Evolutionary conservation across 176 grass and related monocot genomes (phyloP).

Genomic region (Microstegium vimineum): DNA sequence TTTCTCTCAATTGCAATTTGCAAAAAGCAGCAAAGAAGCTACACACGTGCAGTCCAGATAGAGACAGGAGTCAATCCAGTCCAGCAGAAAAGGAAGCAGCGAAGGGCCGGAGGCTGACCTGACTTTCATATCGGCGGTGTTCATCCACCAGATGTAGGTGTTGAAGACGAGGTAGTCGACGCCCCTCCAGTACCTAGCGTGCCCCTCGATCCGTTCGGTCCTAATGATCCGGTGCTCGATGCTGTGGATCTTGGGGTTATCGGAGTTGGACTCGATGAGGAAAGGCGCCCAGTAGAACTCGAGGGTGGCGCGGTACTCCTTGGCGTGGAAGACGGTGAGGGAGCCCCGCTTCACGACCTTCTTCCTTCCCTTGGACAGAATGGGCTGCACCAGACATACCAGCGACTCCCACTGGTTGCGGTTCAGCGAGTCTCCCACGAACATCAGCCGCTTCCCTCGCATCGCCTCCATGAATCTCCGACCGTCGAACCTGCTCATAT

Average conservation of each 20-base stretch:
- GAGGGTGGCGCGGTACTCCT: conserved; percentile 83
- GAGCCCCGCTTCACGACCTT: conserved; percentile 39
- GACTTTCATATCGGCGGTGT: conserved; percentile 66
- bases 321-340: conserved; percentile 48
- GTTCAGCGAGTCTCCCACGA: conserved; percentile 92
- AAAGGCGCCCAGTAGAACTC: conserved; percentile 98
- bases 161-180: conserved; percentile 93
- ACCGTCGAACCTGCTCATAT: conserved; percentile 74
- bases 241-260: conserved; percentile 69
- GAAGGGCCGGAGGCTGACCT: conserved; percentile 24
- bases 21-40: not conserved
- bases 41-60: not conserved
- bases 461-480: conserved; percentile 65
- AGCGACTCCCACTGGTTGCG: conserved; percentile 95
- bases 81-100: not conserved
- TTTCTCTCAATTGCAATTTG: not conserved
- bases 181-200: conserved; percentile 62
- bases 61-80: not conserved
- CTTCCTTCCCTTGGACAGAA: conserved; percentile 40
- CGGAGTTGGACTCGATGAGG: conserved; percentile 90
- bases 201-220: conserved; percentile 49
- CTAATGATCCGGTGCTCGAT: conserved; percentile 56
- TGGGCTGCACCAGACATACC: conserved; percentile 76
- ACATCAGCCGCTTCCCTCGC: conserved; percentile 78
- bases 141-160: conserved; percentile 99